Conservation (phyloP, 495 filamentous ascomycete species). For the Hypoxylon lenormandii region DNA sequence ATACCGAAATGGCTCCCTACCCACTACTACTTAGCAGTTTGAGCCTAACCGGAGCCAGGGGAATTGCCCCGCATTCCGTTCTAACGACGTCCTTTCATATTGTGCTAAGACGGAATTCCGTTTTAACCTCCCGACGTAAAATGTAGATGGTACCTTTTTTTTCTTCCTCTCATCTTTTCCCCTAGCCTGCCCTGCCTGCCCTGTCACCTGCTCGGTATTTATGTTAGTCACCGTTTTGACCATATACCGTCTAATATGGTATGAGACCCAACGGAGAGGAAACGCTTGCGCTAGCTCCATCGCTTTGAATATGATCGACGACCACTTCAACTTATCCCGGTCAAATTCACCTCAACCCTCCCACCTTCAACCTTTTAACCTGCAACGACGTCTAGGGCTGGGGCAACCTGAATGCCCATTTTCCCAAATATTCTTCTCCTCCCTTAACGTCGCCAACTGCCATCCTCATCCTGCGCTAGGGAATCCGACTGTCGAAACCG, state of each 20-base stretch:
- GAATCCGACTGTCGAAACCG: slow-evolving; percentile 1
- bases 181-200: neutral
- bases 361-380: slow-evolving; percentile 15
- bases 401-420: slow-evolving; percentile 14
- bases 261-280: slow-evolving; percentile 33
- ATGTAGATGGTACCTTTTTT: too few relatives aligned
- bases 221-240: neutral
- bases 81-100: neutral
- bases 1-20: too few relatives aligned
- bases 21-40: neutral
- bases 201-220: neutral
- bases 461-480: neutral
- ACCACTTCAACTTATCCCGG: slow-evolving; percentile 33
- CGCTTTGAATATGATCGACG: slow-evolving; percentile 34
- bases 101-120: neutral
- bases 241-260: neutral
- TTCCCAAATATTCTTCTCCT: slow-evolving; percentile 14
- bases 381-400: slow-evolving; percentile 2
- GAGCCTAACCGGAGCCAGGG: neutral
- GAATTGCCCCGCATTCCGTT: slow-evolving; percentile 11
- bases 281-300: slow-evolving; percentile 32
- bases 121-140: neutral
- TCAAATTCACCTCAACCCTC: slow-evolving; percentile 31
- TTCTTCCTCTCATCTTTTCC: neutral
- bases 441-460: neutral